Evolutionary conservation across 1,284 basidiomycete species (phyloP), one percentile per base, ranked within the genome.

Genomic region (Sporisorium iseilematis-ciliati): DNA sequence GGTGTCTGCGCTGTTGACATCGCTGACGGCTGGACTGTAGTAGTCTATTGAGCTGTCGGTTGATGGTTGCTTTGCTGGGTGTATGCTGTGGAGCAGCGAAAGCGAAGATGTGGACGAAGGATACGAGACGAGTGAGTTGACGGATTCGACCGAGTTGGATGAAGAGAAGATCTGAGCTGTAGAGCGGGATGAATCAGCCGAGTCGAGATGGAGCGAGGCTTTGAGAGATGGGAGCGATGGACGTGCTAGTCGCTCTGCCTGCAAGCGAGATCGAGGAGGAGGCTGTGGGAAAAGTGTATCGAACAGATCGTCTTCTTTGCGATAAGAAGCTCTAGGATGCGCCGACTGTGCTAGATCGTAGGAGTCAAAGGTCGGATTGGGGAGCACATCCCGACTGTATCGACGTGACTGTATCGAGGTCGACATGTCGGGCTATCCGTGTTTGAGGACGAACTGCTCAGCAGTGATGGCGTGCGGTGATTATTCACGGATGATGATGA

Each of bases 21-120:
- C 73, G 68, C 73, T 75, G 51, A 71, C 52, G 10, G 68, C 65
- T 1, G 73, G 73, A 25, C 73, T 75, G 61, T 68, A 65, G 43
- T 57, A 61, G 49, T 75, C 73, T 63, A 64, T 64, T 20, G 60
- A 62, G 61, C 70, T 73, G 42, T 73, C 64, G 51, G 53, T 54
- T 21, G 70, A 65, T 4, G 33, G 33, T 35, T 67, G 65, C 62
- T 74, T 65, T 46, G n/a, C 42, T 1, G 65, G 61, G 21, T 57
- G 65, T 21, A 67, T 41, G 61, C 50, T 57, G 25, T 74, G 65
- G 1, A 74, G 56, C 5, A 74, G 60, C 35, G 70, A 73, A 16
- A 73, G 58, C 4, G 71, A 65, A 2, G 65, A 74, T 7, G 65
- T 60, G 2, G 71, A 74, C 7, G 71, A 74, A 5, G 65, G 71